Base-by-base conservation (phyloP, 2,329 filamentous ascomycete species). In the Colletotrichum aenigma region DNA sequence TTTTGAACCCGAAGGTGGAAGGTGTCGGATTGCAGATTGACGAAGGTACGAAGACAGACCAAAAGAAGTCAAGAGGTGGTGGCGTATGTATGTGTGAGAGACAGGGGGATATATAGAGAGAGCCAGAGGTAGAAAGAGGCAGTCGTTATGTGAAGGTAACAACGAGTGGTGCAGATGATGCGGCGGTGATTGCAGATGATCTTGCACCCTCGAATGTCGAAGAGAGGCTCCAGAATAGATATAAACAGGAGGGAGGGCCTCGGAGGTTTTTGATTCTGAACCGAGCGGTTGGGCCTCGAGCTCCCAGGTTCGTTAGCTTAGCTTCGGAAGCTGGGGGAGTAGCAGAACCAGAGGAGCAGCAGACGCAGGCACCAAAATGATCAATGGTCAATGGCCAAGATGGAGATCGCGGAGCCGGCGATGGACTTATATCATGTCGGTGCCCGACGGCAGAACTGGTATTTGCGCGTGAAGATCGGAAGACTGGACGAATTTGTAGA, bases 401-500 rank as follows among this genome's bases (percentile, higher is more conserved):
- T 38, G 67, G 62, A 62, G 38, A 61, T 64, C 55, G 62, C 62
- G 55, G 72, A 71, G 61, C 66, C 34, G 66, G 66, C 34, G 66
- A 56, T 61, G 66, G 69, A 75, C 68, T 75, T 75, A 75, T 75
- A 75, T 72, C 36, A 72, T 67, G 69, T 75, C 72, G 72, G 69
- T 72, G 72, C 69, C 69, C 69, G 68, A 75, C 72, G 72, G 72
- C 48, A 75, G 52, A 75, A 55, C 72, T 75, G 72, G 62, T 75
- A 75, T 67, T 75, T 71, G 68, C 18, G 21, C 52, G 71, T 66
- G 67, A 75, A 72, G 69, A 71, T 75, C 62, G 72, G 68, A 55
- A 72, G 36, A 72, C 72, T 75, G 68, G 72, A 75, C 36, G 72
- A 75, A 71, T 70, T 72, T 61, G 28, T 61, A 61, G 58, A 43